Evolutionary conservation across 257 asterid species (phyloP), one percentile per base, ranked within the genome.

Genomic region (Plantago elongata): DNA sequence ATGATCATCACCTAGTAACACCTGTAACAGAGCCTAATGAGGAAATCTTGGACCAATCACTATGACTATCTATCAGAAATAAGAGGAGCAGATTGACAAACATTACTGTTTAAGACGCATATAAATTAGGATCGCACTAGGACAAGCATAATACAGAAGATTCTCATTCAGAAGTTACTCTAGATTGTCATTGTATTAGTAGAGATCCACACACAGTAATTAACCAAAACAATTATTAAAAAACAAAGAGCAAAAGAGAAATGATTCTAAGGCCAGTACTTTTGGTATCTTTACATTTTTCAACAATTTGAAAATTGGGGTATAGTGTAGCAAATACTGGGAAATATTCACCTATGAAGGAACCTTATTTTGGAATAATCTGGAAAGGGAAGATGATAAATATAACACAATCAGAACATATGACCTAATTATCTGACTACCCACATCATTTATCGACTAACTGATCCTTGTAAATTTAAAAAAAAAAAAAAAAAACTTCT

Each of bases 1-100:
- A 13, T 81, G 74, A 74, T 60, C 67, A 75, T 86, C 99, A 73
- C 99, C 96, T 64, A 92, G 86, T 76, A 92, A 77, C 66, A 89
- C 95, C 99, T 92, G 79, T 65, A 76, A 57, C 64, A 63, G 65
- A 72, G 72, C 62, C 18, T 59, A 62, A 62, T 73, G 57, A 75
- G 74, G 74, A 67, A 61, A 56, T 48, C 45, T 54, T 61, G 48
- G 37, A 27, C 57, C 52, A 57, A 57, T 58, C 4, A 38, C 30
- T 9, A 52, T 18, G 22, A 34, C 40, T 34, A 3, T 4, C 40
- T 22, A 22, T 22, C 27, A 22, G 27, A 22, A 22, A 22, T 22
- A 22, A 2, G 27, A 22, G 4, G 40, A 34, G 40, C 3, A 55
- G 54, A 9, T 9, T 27, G 27, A 60, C 13, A 60, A 38, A 56